Percentiles rank a stretch among this genome's conserved stretches.
Evolutionary conservation across 805 yeast species (phyloP).

Genomic region (Candida peoriensis): DNA sequence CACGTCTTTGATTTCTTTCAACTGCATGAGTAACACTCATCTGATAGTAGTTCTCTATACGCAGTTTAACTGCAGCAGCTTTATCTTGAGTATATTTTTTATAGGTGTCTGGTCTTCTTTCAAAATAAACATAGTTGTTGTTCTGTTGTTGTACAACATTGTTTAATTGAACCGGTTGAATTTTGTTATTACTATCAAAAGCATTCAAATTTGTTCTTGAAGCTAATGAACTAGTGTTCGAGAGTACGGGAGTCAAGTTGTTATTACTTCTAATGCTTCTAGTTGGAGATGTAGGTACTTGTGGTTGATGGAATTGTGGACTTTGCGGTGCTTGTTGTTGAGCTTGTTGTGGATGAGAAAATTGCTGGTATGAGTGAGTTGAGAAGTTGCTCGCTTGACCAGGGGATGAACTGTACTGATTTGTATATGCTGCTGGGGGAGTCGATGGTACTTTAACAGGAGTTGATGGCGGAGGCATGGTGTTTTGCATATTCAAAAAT

Average conservation of each 20-base stretch:
- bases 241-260: slow-evolving; percentile 18
- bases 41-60: slow-evolving; percentile 88
- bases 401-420: slow-evolving; percentile 19
- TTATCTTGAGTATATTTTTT: slow-evolving; percentile 27
- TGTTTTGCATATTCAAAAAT: slow-evolving; percentile 22
- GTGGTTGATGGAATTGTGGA: slow-evolving; percentile 25
- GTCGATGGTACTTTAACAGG: slow-evolving; percentile 19
- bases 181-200: slow-evolving; percentile 9
- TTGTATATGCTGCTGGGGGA: slow-evolving; percentile 15
- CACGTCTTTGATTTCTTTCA: slow-evolving; percentile 89
- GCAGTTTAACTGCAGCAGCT: slow-evolving; percentile 51
- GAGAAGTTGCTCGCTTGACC: slow-evolving; percentile 19
- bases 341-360: background rate
- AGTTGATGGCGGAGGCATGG: slow-evolving; percentile 25
- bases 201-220: slow-evolving; percentile 13
- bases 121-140: slow-evolving; percentile 23
- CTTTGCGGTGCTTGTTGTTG: slow-evolving; percentile 23
- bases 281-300: slow-evolving; percentile 29
- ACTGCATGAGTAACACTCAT: slow-evolving; percentile 90
- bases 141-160: slow-evolving; percentile 3
- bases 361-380: slow-evolving; percentile 9
- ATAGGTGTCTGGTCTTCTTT: slow-evolving; percentile 26
- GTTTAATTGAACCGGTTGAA: slow-evolving; percentile 16
- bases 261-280: slow-evolving; percentile 25
- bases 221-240: slow-evolving; percentile 20